These are phyloP conservation scores for Abrus pulchellus DNA, from an alignment of 306 rosid species.

Conservation along the genomic window DNA sequence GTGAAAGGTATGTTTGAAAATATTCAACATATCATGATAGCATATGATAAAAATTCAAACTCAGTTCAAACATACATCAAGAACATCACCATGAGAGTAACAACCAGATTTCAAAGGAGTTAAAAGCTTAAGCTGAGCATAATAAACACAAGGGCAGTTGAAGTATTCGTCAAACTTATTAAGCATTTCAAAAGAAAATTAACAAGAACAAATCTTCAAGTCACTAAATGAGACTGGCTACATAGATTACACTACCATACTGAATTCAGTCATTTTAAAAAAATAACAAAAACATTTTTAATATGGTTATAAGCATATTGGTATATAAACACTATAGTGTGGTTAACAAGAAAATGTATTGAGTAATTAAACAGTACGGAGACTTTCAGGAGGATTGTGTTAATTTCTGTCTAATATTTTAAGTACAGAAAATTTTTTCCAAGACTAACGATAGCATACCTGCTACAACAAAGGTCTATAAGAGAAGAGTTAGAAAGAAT, in stretches of 20 bases:
- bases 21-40: neutral
- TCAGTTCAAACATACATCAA: neutral
- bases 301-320: neutral
- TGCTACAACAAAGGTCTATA: too few relatives aligned
- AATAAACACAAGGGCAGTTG: neutral
- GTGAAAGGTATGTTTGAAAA: neutral
- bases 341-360: neutral
- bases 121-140: neutral
- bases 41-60: neutral
- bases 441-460: too few relatives aligned
- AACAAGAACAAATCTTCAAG: too few relatives aligned
- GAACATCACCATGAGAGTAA: neutral
- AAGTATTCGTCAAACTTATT: neutral
- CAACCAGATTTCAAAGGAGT: neutral
- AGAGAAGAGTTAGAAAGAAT: too few relatives aligned
- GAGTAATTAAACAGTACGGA: neutral
- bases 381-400: neutral
- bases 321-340: neutral
- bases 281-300: neutral
- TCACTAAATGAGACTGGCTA: too few relatives aligned
- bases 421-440: neutral
- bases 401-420: neutral
- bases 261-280: too few relatives aligned
- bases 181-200: neutral
- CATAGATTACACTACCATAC: too few relatives aligned